Conservation (phyloP, 805 yeast genomes). For the Starmerella apicola region DNA sequence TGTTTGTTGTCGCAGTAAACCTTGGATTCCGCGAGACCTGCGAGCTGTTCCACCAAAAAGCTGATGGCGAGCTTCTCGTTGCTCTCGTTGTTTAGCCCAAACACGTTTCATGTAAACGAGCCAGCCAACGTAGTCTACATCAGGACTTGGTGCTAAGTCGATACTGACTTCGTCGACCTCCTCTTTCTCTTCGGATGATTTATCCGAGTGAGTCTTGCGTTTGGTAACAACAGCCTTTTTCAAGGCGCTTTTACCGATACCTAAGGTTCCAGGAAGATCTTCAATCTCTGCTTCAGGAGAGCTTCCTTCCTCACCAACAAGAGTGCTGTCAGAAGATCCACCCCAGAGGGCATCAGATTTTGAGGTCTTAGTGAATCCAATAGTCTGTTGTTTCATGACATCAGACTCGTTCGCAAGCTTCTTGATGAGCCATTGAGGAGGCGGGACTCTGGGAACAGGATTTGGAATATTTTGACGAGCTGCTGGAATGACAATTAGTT, state of each 20-base stretch:
- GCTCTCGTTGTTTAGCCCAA: constrained; percentile 71
- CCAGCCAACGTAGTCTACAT: constrained; percentile 33
- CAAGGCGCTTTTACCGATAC: constrained; percentile 10
- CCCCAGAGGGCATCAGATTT: constrained; percentile 18
- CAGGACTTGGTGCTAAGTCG: constrained; percentile 22
- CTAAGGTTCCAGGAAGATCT: constrained; percentile 40
- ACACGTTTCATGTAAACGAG: constrained; percentile 69
- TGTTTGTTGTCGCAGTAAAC: constrained; percentile 63
- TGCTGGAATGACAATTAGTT: constrained; percentile 93
- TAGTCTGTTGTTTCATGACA: constrained; percentile 55
- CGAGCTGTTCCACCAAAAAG: constrained; percentile 57
- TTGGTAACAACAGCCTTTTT: constrained; percentile 18
- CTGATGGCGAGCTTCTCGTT: constrained; percentile 56
- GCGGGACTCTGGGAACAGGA: constrained; percentile 89
- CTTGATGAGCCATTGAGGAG: constrained; percentile 83
- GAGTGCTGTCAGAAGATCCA: constrained; percentile 16
- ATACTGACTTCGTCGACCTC: constrained; percentile 20
- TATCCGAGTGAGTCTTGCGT: constrained; percentile 33
- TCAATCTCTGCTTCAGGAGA: constrained; percentile 48
- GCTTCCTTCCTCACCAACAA: background rate
- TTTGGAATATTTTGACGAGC: constrained; percentile 77
- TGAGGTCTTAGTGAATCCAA: constrained; percentile 43
- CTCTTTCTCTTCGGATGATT: constrained; percentile 32
- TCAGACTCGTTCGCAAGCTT: constrained; percentile 50
- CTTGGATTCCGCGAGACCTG: constrained; percentile 42